phyloP scores from a whole-genome alignment of 129 eudicot genomes.

The Arctium lappa region DNA sequence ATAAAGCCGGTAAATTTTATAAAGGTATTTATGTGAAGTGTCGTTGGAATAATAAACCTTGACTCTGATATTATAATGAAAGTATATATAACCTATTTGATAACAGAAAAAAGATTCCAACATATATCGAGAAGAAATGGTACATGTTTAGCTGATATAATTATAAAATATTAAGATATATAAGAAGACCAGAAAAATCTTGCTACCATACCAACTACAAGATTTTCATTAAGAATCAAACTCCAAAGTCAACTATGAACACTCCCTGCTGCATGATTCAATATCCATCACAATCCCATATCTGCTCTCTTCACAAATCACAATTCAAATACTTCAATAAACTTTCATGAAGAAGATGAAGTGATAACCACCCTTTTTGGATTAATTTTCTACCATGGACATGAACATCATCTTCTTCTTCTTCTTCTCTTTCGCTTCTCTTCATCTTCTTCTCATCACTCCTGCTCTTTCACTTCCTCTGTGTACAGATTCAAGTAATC shows the following conservation, averaged over 20 bases:
- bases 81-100: neutral
- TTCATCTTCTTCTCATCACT: constrained; percentile 12
- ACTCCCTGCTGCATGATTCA: constrained; percentile 23
- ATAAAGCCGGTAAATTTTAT: too few species aligned
- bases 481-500: constrained; percentile 43
- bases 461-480: constrained; percentile 43
- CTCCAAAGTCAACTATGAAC: constrained; percentile 46
- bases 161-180: neutral
- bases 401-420: neutral
- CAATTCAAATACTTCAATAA: constrained; percentile 13
- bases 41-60: too few species aligned
- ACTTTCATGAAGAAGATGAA: constrained; percentile 17
- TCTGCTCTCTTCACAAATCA: neutral
- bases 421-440: neutral
- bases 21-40: neutral
- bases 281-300: constrained; percentile 12
- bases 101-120: too few species aligned
- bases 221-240: constrained; percentile 11
- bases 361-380: neutral
- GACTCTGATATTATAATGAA: too few species aligned
- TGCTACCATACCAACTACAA: constrained; percentile 42
- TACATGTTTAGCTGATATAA: neutral
- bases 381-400: constrained; percentile 11
- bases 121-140: too few species aligned
- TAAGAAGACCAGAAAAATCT: constrained; percentile 1